These are phyloP conservation scores for Oryza australiensis DNA, from an alignment of 176 grass and related monocot species.

Conservation along the genomic window DNA sequence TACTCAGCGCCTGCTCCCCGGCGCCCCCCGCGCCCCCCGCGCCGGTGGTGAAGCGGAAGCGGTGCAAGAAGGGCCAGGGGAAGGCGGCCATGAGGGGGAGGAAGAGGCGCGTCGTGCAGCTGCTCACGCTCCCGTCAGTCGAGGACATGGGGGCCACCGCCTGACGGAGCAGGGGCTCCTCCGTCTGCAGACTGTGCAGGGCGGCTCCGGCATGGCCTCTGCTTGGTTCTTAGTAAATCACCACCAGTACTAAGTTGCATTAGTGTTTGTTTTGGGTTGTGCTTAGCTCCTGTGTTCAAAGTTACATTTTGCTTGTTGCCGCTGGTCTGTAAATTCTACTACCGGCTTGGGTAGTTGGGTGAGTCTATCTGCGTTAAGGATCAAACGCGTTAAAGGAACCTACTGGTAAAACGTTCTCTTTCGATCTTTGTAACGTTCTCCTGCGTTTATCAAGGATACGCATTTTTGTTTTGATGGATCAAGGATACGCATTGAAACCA, in stretches of 20 bases:
- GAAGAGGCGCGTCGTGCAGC: constrained; percentile 29
- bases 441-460: not conserved
- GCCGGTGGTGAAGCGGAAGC: constrained; percentile 31
- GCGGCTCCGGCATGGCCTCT: not conserved
- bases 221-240: not conserved
- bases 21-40: not conserved
- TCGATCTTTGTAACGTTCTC: not conserved
- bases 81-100: constrained; percentile 5
- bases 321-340: not conserved
- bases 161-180: not conserved
- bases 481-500: no score
- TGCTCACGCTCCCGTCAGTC: constrained; percentile 49
- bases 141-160: constrained; percentile 16
- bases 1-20: not conserved
- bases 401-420: not conserved
- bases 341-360: not conserved
- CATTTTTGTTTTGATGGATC: no score
- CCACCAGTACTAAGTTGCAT: no score
- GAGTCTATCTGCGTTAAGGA: not conserved
- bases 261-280: not conserved
- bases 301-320: not conserved
- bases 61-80: not conserved
- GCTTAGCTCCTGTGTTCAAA: not conserved
- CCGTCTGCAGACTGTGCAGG: not conserved
- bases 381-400: no score